Conservation (phyloP, 2,329 filamentous ascomycete genomes). For the Dothideomycetes sp. region DNA sequence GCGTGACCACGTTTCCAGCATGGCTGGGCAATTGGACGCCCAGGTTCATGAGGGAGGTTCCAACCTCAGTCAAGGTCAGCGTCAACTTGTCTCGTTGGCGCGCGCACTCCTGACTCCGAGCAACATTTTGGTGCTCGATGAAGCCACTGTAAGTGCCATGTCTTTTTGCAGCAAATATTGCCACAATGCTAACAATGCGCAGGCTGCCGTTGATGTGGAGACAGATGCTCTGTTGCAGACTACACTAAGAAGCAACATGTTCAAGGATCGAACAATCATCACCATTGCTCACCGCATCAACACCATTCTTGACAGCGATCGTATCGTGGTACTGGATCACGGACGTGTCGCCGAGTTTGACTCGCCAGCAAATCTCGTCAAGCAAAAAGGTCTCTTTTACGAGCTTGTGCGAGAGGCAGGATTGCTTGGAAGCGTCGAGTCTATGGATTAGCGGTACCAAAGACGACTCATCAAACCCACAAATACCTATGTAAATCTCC, state of each 20-base stretch:
- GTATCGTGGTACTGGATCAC: slow-evolving; percentile 86
- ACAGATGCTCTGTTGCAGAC: slow-evolving; percentile 57
- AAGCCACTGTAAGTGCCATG: slow-evolving; percentile 73
- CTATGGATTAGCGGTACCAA: no score
- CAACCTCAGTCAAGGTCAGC: slow-evolving; percentile 89
- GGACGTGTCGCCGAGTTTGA: slow-evolving; percentile 90
- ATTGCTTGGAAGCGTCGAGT: slow-evolving; percentile 44
- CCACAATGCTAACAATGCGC: slow-evolving; percentile 12
- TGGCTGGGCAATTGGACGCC: slow-evolving; percentile 86
- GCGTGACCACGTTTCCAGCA: slow-evolving; percentile 76
- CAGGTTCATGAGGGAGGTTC: slow-evolving; percentile 91
- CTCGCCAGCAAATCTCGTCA: slow-evolving; percentile 68
- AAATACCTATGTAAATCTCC: no score
- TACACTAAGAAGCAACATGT: slow-evolving; percentile 56
- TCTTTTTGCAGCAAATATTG: slow-evolving; percentile 25
- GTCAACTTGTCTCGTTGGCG: slow-evolving; percentile 86
- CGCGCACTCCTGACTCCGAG: slow-evolving; percentile 89
- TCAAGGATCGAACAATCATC: slow-evolving; percentile 90
- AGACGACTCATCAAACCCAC: no score
- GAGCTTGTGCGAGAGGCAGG: slow-evolving; percentile 87
- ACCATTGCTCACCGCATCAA: slow-evolving; percentile 98
- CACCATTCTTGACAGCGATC: slow-evolving; percentile 81
- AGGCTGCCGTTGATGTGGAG: slow-evolving; percentile 61
- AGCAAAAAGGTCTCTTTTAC: slow-evolving; percentile 71
- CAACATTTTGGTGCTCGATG: slow-evolving; percentile 93